phyloP scores from a whole-genome alignment of 176 grass and related monocot genomes.

The Oryza longistaminata region DNA sequence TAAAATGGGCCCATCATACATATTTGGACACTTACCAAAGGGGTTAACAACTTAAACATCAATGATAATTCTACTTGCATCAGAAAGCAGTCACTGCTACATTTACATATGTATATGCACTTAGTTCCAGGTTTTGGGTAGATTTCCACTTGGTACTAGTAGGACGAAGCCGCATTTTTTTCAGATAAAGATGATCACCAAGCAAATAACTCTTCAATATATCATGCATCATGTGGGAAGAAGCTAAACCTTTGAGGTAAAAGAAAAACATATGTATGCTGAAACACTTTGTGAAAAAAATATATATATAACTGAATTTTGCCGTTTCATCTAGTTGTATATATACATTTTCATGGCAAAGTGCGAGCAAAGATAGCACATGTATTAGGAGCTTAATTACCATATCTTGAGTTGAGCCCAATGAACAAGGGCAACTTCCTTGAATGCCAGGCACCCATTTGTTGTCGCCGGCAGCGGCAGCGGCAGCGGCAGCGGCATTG shows the following conservation, averaged over 20 bases:
- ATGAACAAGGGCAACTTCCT: not conserved
- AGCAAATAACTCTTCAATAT: not conserved
- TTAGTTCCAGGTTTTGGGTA: not conserved
- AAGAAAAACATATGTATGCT: not conserved
- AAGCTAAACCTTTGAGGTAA: not conserved
- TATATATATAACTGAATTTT: not conserved
- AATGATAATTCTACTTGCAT: not conserved
- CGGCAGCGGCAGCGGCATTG: not conserved
- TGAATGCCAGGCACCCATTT: conserved; percentile 10
- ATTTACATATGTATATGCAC: not conserved
- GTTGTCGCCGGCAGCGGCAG: not conserved
- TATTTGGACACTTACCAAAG: not conserved
- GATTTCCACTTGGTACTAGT: not conserved
- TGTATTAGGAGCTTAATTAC: not conserved
- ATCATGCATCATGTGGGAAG: not conserved
- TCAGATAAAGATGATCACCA: not conserved
- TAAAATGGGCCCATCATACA: not conserved
- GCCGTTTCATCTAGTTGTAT: not conserved
- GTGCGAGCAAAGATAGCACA: not conserved
- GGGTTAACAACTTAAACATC: not conserved
- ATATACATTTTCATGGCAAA: not conserved
- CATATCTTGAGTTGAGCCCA: conserved; percentile 22
- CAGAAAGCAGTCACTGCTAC: not conserved
- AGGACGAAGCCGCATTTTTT: not conserved
- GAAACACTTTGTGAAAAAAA: not conserved